Evolutionary conservation across 805 yeast genomes (phyloP), one percentile per base, ranked within the genome.

Genomic region (Saccharomycopsis fodiens): DNA sequence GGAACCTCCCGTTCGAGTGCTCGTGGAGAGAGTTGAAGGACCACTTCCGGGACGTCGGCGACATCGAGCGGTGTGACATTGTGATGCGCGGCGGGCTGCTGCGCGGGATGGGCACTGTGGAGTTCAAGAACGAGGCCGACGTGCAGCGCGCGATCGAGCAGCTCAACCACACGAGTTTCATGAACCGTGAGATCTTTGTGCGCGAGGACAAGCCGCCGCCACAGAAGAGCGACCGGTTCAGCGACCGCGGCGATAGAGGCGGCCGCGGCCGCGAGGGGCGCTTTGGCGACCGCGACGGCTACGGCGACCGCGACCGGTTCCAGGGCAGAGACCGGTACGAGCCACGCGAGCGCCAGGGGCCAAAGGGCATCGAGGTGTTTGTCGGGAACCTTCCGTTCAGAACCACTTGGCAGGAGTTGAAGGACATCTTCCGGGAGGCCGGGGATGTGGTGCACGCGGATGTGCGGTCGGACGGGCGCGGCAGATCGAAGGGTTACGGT

Each of bases 121-220:
- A 88, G 62, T 89, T 82, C 57, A 68, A 78, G 10, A 68, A 68
- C 47, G 70, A 70, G 49, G 79, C 73, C 15, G 82, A 78, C 46
- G 96, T 86, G 4, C 72, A 69, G 39, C 70, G 67, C 20, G 96
- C 96, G 10, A 85, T 88, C 56, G 65, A 69, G 44, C 70, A 76
- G 55, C 82, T 72, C 56, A 83, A 85, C 63, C 80, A 85, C 57
- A 69, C 79, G 25, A 69, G 67, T 30, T 74, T 79, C 52, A 64
- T 69, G 58, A 94, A 87, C 12, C 79, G 97, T 62, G 81, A 78
- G 56, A 82, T 88, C 37, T 87, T 83, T 62, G 95, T 89, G 7
- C 80, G 97, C 66, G 94, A 82, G 60, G 95, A 88, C 64, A 82
- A 85, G 60, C 93, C 93, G 30, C 93, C 93, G 22, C 93, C 91